Conservation (phyloP, 441 rosid genomes). For the Flueggea neowawraea region DNA sequence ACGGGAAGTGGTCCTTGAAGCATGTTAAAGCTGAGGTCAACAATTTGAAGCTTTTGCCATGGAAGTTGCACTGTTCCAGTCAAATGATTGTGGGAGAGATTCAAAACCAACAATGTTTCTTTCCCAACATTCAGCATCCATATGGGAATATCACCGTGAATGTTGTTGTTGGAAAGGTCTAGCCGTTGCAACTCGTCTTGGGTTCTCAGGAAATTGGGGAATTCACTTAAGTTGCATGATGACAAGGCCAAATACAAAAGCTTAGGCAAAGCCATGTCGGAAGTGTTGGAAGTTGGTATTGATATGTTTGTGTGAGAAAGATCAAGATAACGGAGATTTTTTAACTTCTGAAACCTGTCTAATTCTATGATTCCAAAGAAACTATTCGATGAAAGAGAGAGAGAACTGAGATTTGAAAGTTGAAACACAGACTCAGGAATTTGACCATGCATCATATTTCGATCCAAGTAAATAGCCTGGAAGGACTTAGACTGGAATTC, state of each 20-base stretch:
- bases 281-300: neutral
- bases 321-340: neutral
- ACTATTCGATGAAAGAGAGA: neutral
- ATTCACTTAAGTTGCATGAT: neutral
- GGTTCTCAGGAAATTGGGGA: neutral
- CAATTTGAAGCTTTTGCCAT: neutral
- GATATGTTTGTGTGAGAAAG: neutral
- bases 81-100: conserved; percentile 8
- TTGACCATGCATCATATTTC: neutral
- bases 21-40: neutral
- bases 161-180: conserved; percentile 1
- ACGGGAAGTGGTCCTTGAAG: neutral
- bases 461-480: too few species aligned
- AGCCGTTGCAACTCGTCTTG: neutral
- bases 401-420: neutral
- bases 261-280: neutral
- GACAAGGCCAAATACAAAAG: neutral
- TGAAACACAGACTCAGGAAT: neutral
- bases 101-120: neutral
- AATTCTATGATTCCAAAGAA: neutral
- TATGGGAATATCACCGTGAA: neutral
- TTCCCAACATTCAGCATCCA: neutral
- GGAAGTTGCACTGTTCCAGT: neutral
- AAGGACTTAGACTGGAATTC: too few species aligned
- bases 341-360: neutral